Base-by-base conservation (phyloP, 2,329 filamentous ascomycete genomes). In the Colletotrichum cuscutae region DNA sequence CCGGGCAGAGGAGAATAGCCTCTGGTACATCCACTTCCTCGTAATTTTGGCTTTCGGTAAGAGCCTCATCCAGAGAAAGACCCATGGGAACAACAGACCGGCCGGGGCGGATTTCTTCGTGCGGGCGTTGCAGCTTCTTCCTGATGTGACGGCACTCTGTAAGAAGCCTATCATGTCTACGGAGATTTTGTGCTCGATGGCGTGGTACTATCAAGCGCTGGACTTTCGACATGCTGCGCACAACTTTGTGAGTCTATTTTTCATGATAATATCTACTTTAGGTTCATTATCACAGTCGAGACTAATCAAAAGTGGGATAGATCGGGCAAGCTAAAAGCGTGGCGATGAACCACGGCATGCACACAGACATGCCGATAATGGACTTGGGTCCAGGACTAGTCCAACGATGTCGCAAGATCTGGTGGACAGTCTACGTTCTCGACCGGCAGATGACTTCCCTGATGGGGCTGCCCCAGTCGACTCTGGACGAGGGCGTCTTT, bases 21-120 rank as follows among this genome's bases (percentile, higher is more conserved):
- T 89, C 4, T 89, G 86, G 81, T 89, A 87, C 67, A 84, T 88
- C 19, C 88, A 90, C 64, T 89, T 87, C 11, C 79, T 89, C 2
- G 79, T 89, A 0, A 82, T 90, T 4, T 78, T 90, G 3, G 88
- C 88, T 0, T 88, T 90, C 70, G 88, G 88, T 0, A 89, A 89
- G 74, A 86, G 86, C 0, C 86, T 90, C 35, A 82, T 86, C 0
- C 82, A 84, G 53, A 81, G 82, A 19, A 78, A 83, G 24, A 78
- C 76, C 4, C 78, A 81, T 11, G 79, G 79, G 0, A 82, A 80
- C 68, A 71, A 80, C 68, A 71, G 79, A 3, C 87, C 87, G 0
- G 83, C 86, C 0, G 88, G 88, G 0, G 82, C 83, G 1, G 85
- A 87, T 4, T 81, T 85, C 37, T 87, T 88, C 72, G 79, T 84